Conservation (phyloP, 176 grass and related monocot genomes). For the Thinopyrum elongatum region DNA sequence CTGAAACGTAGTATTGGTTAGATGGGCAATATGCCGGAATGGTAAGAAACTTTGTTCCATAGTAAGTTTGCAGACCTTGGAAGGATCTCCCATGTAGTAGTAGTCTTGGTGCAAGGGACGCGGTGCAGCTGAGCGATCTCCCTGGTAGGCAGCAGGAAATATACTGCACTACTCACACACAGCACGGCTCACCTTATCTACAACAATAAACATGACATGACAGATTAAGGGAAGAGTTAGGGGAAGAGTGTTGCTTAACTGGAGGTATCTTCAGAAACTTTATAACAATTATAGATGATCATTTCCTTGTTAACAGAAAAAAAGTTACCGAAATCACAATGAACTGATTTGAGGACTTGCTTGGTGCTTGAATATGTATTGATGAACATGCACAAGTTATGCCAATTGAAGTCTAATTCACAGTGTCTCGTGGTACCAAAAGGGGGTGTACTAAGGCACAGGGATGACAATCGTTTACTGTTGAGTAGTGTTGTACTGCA, state of each 20-base stretch:
- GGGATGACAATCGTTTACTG: too few relatives aligned
- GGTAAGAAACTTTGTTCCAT: not conserved
- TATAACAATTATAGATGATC: not conserved
- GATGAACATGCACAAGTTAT: not conserved
- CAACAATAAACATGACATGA: not conserved
- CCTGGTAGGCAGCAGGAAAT: constrained; percentile 66
- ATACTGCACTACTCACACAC: constrained; percentile 54
- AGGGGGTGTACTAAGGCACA: not conserved
- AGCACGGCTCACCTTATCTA: constrained; percentile 63
- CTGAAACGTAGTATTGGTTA: constrained; percentile 27
- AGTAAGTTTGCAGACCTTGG: constrained; percentile 44
- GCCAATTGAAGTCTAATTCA: not conserved
- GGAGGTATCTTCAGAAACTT: not conserved
- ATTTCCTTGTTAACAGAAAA: not conserved
- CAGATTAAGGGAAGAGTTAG: not conserved
- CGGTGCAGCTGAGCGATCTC: constrained; percentile 54
- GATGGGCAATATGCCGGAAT: not conserved
- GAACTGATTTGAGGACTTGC: not conserved
- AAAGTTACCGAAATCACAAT: too few relatives aligned
- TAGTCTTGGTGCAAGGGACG: constrained; percentile 79
- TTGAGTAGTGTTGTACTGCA: too few relatives aligned
- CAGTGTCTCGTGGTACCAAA: not conserved
- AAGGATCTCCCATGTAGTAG: constrained; percentile 66
- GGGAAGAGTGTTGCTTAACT: not conserved
- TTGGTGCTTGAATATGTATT: not conserved